Evolutionary conservation across 148 eudicot genomes (phyloP).

Genomic region (Hydrangea macrophylla): DNA sequence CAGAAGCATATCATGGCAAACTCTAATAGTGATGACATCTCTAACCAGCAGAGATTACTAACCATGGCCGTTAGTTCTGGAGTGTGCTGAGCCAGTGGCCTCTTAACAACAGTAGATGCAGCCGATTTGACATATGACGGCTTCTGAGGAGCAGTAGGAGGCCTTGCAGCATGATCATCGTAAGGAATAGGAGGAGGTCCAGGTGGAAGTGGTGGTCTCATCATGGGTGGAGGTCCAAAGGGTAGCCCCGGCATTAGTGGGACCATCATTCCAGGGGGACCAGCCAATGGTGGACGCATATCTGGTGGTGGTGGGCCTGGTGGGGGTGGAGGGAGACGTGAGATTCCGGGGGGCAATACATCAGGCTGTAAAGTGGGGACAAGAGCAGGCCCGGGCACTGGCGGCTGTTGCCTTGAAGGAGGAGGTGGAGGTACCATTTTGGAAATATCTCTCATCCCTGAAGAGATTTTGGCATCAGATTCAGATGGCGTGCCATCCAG

Average conservation of each 20-base stretch:
- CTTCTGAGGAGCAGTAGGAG: constrained; percentile 57
- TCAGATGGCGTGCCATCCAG: constrained; percentile 43
- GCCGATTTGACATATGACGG: constrained; percentile 96
- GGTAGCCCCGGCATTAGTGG: constrained; percentile 79
- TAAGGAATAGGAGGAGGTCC: constrained; percentile 79
- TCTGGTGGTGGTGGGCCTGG: constrained; percentile 75
- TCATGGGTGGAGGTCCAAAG: constrained; percentile 87
- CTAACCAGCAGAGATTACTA: constrained; percentile 22
- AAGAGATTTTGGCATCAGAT: constrained; percentile 43
- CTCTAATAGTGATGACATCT: background rate
- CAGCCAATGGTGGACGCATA: constrained; percentile 53
- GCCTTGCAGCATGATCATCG: constrained; percentile 39
- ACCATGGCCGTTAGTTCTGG: constrained; percentile 98
- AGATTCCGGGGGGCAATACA: constrained; percentile 79
- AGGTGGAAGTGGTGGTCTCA: constrained; percentile 98
- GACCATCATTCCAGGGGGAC: constrained; percentile 61
- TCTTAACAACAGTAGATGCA: constrained; percentile 96
- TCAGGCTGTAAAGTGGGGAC: constrained; percentile 61
- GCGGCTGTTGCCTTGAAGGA: constrained; percentile 67
- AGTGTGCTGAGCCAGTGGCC: constrained; percentile 98
- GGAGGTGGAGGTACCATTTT: constrained; percentile 73
- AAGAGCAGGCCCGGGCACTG: constrained; percentile 40
- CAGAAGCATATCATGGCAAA: background rate
- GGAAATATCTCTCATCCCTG: constrained; percentile 46
- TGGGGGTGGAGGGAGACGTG: constrained; percentile 75